Percentiles rank a stretch among this genome's conserved stretches.
Evolutionary conservation across 148 eudicot genomes (phyloP).

Genomic region (Camellia lanceoleosa): DNA sequence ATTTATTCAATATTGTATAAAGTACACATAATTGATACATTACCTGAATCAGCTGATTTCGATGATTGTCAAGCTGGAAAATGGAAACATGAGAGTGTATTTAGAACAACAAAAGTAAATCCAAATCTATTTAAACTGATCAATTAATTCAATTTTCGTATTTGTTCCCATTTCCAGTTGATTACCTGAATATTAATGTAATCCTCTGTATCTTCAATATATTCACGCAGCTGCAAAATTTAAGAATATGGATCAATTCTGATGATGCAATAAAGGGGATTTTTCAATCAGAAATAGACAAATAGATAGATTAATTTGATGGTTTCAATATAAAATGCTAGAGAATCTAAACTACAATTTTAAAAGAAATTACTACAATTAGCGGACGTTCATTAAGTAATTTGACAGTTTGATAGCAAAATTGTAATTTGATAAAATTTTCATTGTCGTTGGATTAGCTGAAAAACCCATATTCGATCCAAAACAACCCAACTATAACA

Average conservation of each 20-base stretch:
- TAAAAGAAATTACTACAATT: too few species aligned
- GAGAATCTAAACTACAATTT: too few species aligned
- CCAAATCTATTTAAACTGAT: neutral
- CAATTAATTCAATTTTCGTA: neutral
- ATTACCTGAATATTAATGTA: constrained; percentile 74
- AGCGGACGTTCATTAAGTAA: too few species aligned
- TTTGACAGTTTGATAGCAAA: too few species aligned
- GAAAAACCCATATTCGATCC: too few species aligned
- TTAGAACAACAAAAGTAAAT: constrained; percentile 7
- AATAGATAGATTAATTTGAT: neutral
- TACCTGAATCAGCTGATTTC: constrained; percentile 78
- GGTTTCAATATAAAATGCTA: neutral
- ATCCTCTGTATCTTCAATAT: constrained; percentile 76
- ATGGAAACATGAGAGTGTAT: constrained; percentile 4
- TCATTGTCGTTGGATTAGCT: too few species aligned
- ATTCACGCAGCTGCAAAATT: constrained; percentile 68
- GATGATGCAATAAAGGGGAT: neutral
- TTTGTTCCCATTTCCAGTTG: neutral
- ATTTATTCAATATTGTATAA: neutral
- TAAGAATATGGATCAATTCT: neutral
- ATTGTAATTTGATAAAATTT: too few species aligned
- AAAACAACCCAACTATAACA: too few species aligned
- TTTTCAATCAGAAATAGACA: neutral
- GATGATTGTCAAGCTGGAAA: constrained; percentile 81
- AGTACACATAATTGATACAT: neutral